Evolutionary conservation across 2,329 filamentous ascomycete species (phyloP).

Genomic region (Diaporthe sp.): DNA sequence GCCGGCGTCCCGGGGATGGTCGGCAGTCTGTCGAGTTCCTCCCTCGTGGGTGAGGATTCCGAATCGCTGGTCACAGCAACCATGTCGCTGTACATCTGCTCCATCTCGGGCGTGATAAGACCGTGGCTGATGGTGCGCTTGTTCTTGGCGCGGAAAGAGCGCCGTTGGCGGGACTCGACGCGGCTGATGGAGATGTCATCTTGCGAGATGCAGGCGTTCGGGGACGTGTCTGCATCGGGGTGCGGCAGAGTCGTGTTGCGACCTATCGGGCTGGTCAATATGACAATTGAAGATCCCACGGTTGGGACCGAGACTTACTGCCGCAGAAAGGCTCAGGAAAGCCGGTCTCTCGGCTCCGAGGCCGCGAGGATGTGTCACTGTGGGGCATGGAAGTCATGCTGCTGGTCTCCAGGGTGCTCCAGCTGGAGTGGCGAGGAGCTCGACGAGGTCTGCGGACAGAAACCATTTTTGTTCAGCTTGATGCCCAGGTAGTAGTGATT

Average conservation of each 20-base stretch:
- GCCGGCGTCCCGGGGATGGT: constrained; percentile 36
- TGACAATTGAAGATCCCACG: background rate
- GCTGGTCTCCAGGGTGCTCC: constrained; percentile 32
- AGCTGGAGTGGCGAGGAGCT: constrained; percentile 35
- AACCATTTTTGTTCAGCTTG: constrained; percentile 39
- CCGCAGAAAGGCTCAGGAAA: constrained; percentile 66
- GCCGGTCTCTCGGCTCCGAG: constrained; percentile 58
- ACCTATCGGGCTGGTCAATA: constrained; percentile 47
- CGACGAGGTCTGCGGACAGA: constrained; percentile 38
- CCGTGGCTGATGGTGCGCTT: constrained; percentile 63
- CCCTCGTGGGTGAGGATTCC: constrained; percentile 38
- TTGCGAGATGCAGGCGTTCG: constrained; percentile 68
- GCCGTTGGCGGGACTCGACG: constrained; percentile 58
- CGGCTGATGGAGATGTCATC: constrained; percentile 63
- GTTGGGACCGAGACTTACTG: constrained; percentile 51
- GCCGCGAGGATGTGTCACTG: constrained; percentile 42
- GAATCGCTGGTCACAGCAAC: constrained; percentile 45
- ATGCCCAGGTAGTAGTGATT: background rate
- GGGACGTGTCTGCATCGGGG: constrained; percentile 71
- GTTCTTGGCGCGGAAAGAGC: constrained; percentile 62
- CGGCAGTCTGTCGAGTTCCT: constrained; percentile 40
- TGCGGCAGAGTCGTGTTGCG: constrained; percentile 74
- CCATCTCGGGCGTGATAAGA: constrained; percentile 54
- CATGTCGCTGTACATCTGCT: constrained; percentile 51
- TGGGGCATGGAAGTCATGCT: constrained; percentile 38